Evolutionary conservation across 202 grass and related monocot species (phyloP).

Genomic region (Panicum hallii): DNA sequence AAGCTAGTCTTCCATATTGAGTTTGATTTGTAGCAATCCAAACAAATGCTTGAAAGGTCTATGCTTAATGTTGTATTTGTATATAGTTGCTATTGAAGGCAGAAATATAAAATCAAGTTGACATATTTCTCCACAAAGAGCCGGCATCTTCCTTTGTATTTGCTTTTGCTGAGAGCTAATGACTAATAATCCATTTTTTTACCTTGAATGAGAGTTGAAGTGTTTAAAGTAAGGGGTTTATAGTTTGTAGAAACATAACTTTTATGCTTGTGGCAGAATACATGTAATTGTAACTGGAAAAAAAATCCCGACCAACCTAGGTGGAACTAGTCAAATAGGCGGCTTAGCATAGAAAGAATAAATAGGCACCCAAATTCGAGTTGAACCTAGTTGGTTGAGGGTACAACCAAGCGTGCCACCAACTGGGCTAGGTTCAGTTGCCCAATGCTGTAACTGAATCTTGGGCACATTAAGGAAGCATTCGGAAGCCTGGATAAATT

Average conservation of each 20-base stretch:
- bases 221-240: neutral
- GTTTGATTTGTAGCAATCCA: neutral
- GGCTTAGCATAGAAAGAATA: neutral
- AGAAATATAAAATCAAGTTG: constrained; percentile 20
- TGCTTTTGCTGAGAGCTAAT: constrained; percentile 12
- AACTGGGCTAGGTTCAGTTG: neutral
- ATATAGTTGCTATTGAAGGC: constrained; percentile 6
- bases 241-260: neutral
- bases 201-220: constrained; percentile 25
- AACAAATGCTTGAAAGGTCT: constrained; percentile 13
- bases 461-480: neutral
- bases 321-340: neutral
- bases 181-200: constrained; percentile 11
- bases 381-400: neutral
- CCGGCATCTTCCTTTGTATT: neutral
- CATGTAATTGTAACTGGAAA: neutral
- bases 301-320: neutral
- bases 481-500: neutral
- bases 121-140: constrained; percentile 18
- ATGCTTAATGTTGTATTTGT: constrained; percentile 31
- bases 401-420: neutral
- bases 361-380: neutral
- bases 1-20: neutral
- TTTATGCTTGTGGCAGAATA: neutral
- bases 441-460: constrained; percentile 9